Conservation (phyloP, 345 rosid species). For the Citrus hindsii region DNA sequence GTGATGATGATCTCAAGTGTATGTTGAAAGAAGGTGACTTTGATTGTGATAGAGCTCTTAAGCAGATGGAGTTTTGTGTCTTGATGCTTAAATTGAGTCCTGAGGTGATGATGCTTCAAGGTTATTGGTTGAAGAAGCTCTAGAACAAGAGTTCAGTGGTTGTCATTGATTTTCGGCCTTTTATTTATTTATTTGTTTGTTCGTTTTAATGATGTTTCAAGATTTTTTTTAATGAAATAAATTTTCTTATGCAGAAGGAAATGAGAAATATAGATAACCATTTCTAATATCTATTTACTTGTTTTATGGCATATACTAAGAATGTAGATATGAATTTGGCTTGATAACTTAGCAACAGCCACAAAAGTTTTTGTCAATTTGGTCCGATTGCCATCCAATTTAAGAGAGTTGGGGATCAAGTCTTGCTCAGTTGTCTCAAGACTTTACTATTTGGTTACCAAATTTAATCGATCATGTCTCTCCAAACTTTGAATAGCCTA, state of each 20-base stretch:
- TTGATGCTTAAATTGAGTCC: constrained; percentile 82
- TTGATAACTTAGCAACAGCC: not conserved
- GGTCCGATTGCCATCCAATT: too few species aligned
- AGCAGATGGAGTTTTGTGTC: constrained; percentile 88
- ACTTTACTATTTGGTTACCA: not conserved
- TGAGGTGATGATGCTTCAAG: constrained; percentile 72
- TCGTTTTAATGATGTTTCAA: not conserved
- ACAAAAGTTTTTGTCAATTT: too few species aligned
- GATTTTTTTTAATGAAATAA: not conserved
- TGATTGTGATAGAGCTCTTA: constrained; percentile 71
- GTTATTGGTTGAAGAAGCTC: constrained; percentile 56
- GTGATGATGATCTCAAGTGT: constrained; percentile 58
- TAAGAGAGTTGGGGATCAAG: too few species aligned
- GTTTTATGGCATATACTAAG: not conserved
- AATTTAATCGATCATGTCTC: not conserved
- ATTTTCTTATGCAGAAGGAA: not conserved
- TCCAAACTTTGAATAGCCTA: not conserved
- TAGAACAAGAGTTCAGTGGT: constrained; percentile 39
- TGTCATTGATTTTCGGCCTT: not conserved
- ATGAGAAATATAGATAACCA: not conserved
- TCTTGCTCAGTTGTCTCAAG: too few species aligned
- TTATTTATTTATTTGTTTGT: not conserved
- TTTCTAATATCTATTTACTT: not conserved
- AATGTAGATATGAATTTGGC: not conserved
- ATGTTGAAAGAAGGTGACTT: constrained; percentile 77